These are phyloP conservation scores for Cystobasidium tubakii DNA, from an alignment of 768 basidiomycete genomes.

Conservation along the genomic window DNA sequence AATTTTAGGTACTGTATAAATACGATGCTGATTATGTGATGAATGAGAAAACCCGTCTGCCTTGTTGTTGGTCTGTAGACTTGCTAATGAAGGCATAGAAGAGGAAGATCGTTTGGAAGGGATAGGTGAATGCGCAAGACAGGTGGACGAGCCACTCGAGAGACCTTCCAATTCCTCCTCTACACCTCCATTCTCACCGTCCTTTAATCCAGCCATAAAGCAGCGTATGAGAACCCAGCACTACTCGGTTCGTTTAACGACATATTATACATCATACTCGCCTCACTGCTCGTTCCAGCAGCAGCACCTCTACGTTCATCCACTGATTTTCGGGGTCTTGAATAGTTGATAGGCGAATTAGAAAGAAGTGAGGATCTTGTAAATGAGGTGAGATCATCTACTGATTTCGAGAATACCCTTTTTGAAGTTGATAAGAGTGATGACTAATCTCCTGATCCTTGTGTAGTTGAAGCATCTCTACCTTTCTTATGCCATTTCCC, in stretches of 20 bases:
- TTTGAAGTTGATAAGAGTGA: slow-evolving; percentile 14
- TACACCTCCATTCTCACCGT: neutral
- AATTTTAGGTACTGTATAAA: neutral
- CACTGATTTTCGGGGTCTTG: neutral
- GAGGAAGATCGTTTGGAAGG: neutral
- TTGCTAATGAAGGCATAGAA: neutral
- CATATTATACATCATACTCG: too few species aligned
- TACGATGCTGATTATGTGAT: neutral
- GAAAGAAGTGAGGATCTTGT: neutral
- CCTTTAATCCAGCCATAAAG: neutral
- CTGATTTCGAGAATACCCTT: slow-evolving; percentile 24
- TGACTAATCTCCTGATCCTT: slow-evolving; percentile 5
- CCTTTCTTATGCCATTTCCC: neutral
- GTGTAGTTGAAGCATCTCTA: neutral
- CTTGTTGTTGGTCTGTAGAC: neutral
- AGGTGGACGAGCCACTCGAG: neutral
- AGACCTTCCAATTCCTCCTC: slow-evolving; percentile 4
- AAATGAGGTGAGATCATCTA: slow-evolving; percentile 15
- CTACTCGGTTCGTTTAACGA: neutral
- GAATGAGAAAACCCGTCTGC: too few species aligned
- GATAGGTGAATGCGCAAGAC: neutral
- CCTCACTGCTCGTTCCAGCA: too few species aligned
- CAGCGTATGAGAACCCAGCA: neutral
- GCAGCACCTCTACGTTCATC: slow-evolving; percentile 14
- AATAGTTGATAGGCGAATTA: neutral